Evolutionary conservation across 192 early-diverging fungal genomes (phyloP).

Genomic region (Coemansia sp.): DNA sequence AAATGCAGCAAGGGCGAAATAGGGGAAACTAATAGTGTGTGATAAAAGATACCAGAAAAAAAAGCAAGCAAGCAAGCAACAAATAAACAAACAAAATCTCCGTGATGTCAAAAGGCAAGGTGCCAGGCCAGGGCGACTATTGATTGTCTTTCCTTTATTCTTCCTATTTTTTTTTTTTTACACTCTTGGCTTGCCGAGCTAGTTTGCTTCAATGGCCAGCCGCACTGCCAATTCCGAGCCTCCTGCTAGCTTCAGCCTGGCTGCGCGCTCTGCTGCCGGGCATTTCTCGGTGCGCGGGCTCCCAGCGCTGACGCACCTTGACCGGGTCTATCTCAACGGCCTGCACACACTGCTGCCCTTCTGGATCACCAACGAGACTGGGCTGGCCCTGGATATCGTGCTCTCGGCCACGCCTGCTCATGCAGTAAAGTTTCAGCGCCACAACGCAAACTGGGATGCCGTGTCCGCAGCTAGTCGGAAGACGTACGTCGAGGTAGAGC

Average conservation of each 20-base stretch:
- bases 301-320: constrained; percentile 24
- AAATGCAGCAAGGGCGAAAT: neutral
- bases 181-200: neutral
- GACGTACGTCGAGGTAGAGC: constrained; percentile 24
- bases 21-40: too few relatives aligned
- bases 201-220: neutral
- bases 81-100: too few relatives aligned
- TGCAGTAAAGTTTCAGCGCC: constrained; percentile 32
- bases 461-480: constrained; percentile 17
- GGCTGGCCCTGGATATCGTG: constrained; percentile 6
- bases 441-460: constrained; percentile 52
- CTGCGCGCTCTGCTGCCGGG: constrained; percentile 14
- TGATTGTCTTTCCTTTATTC: too few relatives aligned
- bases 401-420: constrained; percentile 3
- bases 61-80: neutral
- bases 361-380: constrained; percentile 36
- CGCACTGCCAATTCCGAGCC: neutral
- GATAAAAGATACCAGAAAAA: neutral
- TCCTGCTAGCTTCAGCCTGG: constrained; percentile 24
- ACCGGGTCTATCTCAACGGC: constrained; percentile 51
- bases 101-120: too few relatives aligned
- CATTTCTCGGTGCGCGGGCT: constrained; percentile 46
- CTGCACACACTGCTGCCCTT: constrained; percentile 49
- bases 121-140: too few relatives aligned
- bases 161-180: neutral